phyloP scores from a whole-genome alignment of 1,284 basidiomycete species.

The Trichosporon sp. region DNA sequence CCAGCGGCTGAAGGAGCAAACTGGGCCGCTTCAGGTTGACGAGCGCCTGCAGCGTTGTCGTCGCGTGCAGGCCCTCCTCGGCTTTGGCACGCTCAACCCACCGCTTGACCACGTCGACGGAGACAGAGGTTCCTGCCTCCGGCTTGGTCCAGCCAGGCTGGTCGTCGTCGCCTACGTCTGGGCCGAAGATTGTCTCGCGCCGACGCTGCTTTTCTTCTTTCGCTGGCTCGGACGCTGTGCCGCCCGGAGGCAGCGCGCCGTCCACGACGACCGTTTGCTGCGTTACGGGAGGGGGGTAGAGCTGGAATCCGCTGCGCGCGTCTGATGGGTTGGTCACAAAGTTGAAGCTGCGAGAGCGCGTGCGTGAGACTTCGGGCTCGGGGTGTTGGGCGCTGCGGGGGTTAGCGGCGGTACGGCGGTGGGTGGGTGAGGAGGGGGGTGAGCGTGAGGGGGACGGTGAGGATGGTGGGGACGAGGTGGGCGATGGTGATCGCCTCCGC shows the following conservation, averaged over 20 bases:
- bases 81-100: slow-evolving; percentile 76
- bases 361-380: neutral
- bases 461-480: too few relatives aligned
- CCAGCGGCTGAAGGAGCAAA: slow-evolving; percentile 62
- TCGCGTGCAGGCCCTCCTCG: slow-evolving; percentile 66
- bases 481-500: too few relatives aligned
- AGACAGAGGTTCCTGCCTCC: slow-evolving; percentile 53
- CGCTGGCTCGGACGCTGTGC: neutral
- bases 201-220: slow-evolving; percentile 50
- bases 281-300: neutral
- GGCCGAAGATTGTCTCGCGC: slow-evolving; percentile 62
- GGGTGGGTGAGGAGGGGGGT: neutral
- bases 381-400: neutral
- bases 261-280: slow-evolving; percentile 34
- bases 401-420: neutral
- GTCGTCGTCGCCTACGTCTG: slow-evolving; percentile 60
- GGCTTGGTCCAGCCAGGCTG: slow-evolving; percentile 43
- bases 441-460: neutral
- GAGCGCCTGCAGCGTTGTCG: slow-evolving; percentile 81
- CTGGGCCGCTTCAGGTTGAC: slow-evolving; percentile 86
- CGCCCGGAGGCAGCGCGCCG: slow-evolving; percentile 19
- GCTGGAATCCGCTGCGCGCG: neutral
- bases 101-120: slow-evolving; percentile 65
- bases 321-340: neutral
- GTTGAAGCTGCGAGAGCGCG: neutral